phyloP scores from a whole-genome alignment of 768 basidiomycete genomes.

The Wakefieldia striispora region DNA sequence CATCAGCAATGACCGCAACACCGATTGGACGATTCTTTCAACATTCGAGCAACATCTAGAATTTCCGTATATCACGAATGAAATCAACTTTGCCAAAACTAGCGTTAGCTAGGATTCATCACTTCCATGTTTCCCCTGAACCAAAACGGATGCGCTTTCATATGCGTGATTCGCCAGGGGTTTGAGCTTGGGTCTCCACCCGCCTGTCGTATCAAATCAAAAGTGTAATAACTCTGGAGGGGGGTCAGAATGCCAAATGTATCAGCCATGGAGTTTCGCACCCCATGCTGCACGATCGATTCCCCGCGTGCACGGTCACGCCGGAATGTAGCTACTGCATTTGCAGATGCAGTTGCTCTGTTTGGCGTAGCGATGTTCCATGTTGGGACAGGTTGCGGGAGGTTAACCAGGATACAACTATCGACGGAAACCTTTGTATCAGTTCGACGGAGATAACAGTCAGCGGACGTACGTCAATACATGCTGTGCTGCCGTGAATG shows the following conservation, averaged over 20 bases:
- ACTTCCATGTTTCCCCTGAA: constrained; percentile 27
- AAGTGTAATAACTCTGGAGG: constrained; percentile 24
- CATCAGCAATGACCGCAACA: no score
- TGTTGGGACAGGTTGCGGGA: constrained; percentile 21
- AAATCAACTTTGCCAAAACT: neutral
- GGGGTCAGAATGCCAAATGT: neutral
- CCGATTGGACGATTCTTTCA: no score
- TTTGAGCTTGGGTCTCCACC: constrained; percentile 13
- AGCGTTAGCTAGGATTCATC: constrained; percentile 11
- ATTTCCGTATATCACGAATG: neutral
- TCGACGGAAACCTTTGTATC: neutral
- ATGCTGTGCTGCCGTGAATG: constrained; percentile 24
- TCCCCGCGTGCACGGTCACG: constrained; percentile 26
- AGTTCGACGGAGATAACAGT: neutral
- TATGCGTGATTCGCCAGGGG: constrained; percentile 25
- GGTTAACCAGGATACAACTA: constrained; percentile 26
- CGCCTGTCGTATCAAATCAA: constrained; percentile 20
- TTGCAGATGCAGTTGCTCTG: constrained; percentile 24
- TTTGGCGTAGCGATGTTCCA: constrained; percentile 21
- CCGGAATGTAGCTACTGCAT: constrained; percentile 21
- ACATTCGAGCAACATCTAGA: no score
- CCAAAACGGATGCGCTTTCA: constrained; percentile 30
- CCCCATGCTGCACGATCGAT: constrained; percentile 21
- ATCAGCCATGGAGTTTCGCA: constrained; percentile 3
- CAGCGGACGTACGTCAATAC: constrained; percentile 19